phyloP scores from a whole-genome alignment of 2,329 filamentous ascomycete genomes.

The Pestalotiopsis sp. region DNA sequence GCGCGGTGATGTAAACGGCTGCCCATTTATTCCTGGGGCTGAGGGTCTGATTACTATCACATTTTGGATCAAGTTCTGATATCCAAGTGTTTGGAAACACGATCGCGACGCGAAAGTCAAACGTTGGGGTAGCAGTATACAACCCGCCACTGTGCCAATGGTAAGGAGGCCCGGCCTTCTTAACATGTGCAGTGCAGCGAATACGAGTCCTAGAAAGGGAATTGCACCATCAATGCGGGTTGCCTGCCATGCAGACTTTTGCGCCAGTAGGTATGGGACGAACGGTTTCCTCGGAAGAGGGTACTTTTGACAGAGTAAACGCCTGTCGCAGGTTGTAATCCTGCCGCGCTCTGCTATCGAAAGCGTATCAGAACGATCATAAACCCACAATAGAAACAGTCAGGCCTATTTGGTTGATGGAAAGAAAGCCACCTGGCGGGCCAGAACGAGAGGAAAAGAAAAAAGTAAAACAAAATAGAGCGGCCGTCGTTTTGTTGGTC shows the following conservation, averaged over 20 bases:
- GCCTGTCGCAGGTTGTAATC: not conserved
- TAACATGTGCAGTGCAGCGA: not conserved
- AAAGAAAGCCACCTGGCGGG: not conserved
- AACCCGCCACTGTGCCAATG: not conserved
- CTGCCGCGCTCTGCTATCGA: not conserved
- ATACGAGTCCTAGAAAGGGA: not conserved
- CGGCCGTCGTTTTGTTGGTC: not conserved
- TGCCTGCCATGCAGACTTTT: not conserved
- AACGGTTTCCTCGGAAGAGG: not conserved
- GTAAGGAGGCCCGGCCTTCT: too few relatives aligned
- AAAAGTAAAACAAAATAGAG: too few relatives aligned
- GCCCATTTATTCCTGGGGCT: not conserved
- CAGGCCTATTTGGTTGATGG: not conserved
- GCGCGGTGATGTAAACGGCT: not conserved
- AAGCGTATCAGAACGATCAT: not conserved
- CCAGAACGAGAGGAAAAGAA: not conserved
- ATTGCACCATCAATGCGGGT: not conserved
- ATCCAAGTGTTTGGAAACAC: not conserved
- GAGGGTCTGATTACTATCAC: not conserved
- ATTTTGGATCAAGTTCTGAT: not conserved
- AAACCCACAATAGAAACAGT: too few relatives aligned
- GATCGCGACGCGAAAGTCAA: not conserved
- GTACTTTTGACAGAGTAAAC: not conserved
- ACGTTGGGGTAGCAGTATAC: not conserved
- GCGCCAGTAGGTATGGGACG: not conserved